Percentiles rank a stretch among this genome's conserved stretches.
Conservation (phyloP, 1,284 basidiomycete species). For the Ustilago curta region DNA sequence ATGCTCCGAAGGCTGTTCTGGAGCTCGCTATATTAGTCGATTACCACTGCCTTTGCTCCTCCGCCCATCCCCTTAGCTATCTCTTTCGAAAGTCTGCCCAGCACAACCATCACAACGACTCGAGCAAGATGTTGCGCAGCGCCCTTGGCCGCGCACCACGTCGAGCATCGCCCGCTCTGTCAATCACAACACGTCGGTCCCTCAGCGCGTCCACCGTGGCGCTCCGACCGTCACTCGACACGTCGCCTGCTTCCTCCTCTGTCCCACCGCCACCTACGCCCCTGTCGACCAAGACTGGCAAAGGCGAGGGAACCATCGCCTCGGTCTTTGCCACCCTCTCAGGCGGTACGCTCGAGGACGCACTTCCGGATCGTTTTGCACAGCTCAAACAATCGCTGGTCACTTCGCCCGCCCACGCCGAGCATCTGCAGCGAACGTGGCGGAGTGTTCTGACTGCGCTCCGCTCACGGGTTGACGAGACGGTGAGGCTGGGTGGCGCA, state of each 20-base stretch:
- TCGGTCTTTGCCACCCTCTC: conserved; percentile 57
- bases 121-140: conserved; percentile 7
- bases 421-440: conserved; percentile 45
- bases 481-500: conserved; percentile 15
- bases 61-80: too few relatives aligned
- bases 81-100: too few relatives aligned
- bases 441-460: conserved; percentile 35
- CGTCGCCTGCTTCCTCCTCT: conserved; percentile 5
- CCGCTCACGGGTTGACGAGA: conserved; percentile 22
- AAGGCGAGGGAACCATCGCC: conserved; percentile 55
- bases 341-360: conserved; percentile 50
- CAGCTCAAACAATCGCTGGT: conserved; percentile 47
- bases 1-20: too few relatives aligned
- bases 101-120: too few relatives aligned
- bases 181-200: not conserved
- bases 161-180: not conserved
- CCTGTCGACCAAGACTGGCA: conserved; percentile 11
- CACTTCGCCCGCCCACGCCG: conserved; percentile 20
- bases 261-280: conserved; percentile 6
- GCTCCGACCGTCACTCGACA: conserved; percentile 17
- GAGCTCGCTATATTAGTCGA: too few relatives aligned
- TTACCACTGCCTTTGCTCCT: too few relatives aligned
- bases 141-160: not conserved
- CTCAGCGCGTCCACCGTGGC: not conserved
- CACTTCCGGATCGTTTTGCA: conserved; percentile 51